These are phyloP conservation scores for Boechera retrofracta DNA, from an alignment of 345 rosid genomes.

Conservation along the genomic window DNA sequence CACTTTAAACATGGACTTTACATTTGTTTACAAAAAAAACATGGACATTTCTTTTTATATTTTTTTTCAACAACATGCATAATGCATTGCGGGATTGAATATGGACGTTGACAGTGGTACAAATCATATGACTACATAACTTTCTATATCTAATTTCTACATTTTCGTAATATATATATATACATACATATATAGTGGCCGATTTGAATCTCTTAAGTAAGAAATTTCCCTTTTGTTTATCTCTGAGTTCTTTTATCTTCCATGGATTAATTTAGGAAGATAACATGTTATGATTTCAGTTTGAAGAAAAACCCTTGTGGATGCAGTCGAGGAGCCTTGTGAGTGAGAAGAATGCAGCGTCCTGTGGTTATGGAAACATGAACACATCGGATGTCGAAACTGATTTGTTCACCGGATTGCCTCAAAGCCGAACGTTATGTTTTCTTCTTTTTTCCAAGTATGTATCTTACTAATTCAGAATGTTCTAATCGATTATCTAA, in stretches of 20 bases:
- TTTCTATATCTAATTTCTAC: not conserved
- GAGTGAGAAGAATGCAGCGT: slow-evolving; percentile 20
- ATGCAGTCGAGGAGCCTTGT: slow-evolving; percentile 23
- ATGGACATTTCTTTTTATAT: no score
- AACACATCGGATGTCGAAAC: slow-evolving; percentile 11
- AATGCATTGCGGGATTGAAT: no score
- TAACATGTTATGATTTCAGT: slow-evolving; percentile 4
- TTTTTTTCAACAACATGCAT: no score
- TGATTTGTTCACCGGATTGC: slow-evolving; percentile 32
- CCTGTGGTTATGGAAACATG: not conserved
- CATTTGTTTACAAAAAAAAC: no score
- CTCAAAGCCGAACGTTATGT: not conserved
- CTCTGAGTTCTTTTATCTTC: not conserved
- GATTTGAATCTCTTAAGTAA: no score
- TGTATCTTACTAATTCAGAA: not conserved
- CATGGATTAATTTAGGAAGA: not conserved
- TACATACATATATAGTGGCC: not conserved
- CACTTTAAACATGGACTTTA: not conserved
- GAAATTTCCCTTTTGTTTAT: not conserved
- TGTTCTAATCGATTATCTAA: not conserved
- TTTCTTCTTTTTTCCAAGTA: not conserved
- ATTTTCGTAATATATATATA: not conserved
- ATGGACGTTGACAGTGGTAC: no score
- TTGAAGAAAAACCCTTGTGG: slow-evolving; percentile 30
- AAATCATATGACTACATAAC: not conserved